Evolutionary conservation across 2,329 filamentous ascomycete genomes (phyloP).

Genomic region (Nigrospora sphaerica): DNA sequence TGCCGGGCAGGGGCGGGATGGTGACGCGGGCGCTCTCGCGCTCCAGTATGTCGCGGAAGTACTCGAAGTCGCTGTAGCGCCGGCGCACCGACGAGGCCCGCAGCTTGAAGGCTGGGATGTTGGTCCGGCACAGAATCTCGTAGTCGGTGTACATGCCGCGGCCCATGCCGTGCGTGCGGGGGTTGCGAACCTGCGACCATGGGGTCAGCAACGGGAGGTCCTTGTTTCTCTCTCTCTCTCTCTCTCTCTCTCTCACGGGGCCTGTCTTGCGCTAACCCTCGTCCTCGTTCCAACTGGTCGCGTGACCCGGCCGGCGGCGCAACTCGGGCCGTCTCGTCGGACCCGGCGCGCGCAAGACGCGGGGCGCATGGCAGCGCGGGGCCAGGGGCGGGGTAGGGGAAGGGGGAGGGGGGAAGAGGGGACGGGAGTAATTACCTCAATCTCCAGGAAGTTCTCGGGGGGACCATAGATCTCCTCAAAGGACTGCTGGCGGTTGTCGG

Average conservation of each 20-base stretch:
- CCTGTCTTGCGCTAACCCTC: too few relatives aligned
- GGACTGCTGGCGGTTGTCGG: constrained; percentile 77
- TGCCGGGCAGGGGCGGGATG: constrained; percentile 90
- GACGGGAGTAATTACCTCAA: constrained; percentile 60
- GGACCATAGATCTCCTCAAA: constrained; percentile 99
- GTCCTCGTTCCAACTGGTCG: too few relatives aligned
- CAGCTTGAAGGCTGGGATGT: constrained; percentile 98
- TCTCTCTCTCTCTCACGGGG: too few relatives aligned
- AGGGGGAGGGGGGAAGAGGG: background rate
- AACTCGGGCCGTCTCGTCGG: too few relatives aligned
- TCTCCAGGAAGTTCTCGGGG: constrained; percentile 97
- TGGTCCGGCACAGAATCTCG: constrained; percentile 95
- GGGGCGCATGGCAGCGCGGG: background rate
- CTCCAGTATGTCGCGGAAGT: constrained; percentile 97
- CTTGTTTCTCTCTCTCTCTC: background rate
- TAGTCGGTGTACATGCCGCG: constrained; percentile 98
- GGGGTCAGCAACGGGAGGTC: background rate
- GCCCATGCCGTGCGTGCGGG: constrained; percentile 88
- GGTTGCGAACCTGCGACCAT: constrained; percentile 70
- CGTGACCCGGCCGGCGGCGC: too few relatives aligned
- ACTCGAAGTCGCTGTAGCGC: constrained; percentile 96
- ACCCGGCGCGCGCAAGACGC: too few relatives aligned
- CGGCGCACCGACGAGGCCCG: constrained; percentile 81
- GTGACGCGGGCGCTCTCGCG: constrained; percentile 89
- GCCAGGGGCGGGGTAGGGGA: background rate